phyloP scores from a whole-genome alignment of 352 stramenopile species.

The Lagenidium giganteum region DNA sequence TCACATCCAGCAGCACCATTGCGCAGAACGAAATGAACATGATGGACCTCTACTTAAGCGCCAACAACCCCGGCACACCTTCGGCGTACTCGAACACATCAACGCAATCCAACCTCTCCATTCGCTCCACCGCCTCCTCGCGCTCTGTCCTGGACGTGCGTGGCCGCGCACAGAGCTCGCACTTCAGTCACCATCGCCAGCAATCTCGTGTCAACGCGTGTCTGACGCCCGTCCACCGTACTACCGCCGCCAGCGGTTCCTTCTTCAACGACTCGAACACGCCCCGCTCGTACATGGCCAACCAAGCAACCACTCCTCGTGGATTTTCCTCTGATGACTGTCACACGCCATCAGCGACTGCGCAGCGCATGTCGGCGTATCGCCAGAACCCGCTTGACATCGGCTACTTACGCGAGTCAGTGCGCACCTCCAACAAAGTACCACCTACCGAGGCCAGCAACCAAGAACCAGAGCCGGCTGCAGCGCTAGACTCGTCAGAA shows the following conservation, averaged over 20 bases:
- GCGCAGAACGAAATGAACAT: slow-evolving; percentile 85
- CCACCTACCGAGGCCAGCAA: slow-evolving; percentile 20
- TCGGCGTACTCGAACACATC: slow-evolving; percentile 76
- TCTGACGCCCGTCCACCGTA: too few species aligned
- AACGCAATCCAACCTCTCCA: slow-evolving; percentile 72
- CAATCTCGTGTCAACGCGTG: slow-evolving; percentile 14
- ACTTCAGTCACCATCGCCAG: not conserved
- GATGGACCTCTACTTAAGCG: slow-evolving; percentile 75
- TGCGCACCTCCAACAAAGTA: too few species aligned
- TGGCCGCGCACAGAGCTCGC: not conserved
- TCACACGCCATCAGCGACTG: slow-evolving; percentile 28
- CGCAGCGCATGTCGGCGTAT: slow-evolving; percentile 57
- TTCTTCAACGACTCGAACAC: slow-evolving; percentile 59
- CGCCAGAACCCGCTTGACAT: slow-evolving; percentile 69
- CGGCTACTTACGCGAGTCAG: slow-evolving; percentile 56
- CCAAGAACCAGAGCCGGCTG: slow-evolving; percentile 27
- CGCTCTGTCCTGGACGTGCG: slow-evolving; percentile 48
- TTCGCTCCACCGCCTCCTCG: slow-evolving; percentile 65
- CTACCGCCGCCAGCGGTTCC: slow-evolving; percentile 18
- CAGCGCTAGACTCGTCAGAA: too few species aligned
- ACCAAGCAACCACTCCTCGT: too few species aligned
- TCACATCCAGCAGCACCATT: slow-evolving; percentile 75
- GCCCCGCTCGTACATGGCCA: slow-evolving; percentile 69
- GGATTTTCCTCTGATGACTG: too few species aligned
- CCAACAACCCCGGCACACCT: slow-evolving; percentile 48